Base-by-base conservation (phyloP, 2,329 filamentous ascomycete species). In the Tolypocladium ophioglossoides region DNA sequence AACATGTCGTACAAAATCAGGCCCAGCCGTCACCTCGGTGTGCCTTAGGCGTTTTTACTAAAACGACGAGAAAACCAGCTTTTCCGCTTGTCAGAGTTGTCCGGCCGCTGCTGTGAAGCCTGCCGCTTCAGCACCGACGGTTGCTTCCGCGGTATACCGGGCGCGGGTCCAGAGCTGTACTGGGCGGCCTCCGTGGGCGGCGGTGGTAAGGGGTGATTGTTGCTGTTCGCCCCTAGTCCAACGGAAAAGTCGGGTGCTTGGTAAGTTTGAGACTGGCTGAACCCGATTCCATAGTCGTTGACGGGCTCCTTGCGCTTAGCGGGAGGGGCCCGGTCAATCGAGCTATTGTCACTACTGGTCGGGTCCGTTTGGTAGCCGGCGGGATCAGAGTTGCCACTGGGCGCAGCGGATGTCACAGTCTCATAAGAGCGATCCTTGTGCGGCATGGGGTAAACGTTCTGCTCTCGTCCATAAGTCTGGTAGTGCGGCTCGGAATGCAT, bases 1-100 rank as follows among this genome's bases (percentile, higher is more conserved):
- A 56, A 50, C 41, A 48, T n/a, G 44, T 48, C 44, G 44, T 48
- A 48, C 30, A 48, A 32, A 32, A 27, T 34, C 44, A 20, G 44
- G 44, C 44, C 27, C 4, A 7, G 35, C 20, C 50, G 37, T 53
- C 34, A 46, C 30, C 34, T 22, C 16, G 16, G 41, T 30, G 16
- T 24, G n/a, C n/a, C n/a, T 51, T 57, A 60, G 50, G 53, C 46
- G 34, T 46, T 71, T 66, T 78, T 91, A 77, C 87, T 94, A 70
- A 96, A 94, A 54, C 85, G 80, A 62, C 84, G 83, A 66, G 87
- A 83, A 64, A 97, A 85, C 90, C 91, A 96, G 67, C 91, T 94
- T 78, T 91, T 91, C 59, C 88, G 80, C 78, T 95, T 96, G 57
- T 91, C 86, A 14, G 66, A 65, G 9, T 24, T 53, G 16, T 47